Base-by-base conservation (phyloP, 257 asterid species). In the Solanum paucissectum region DNA sequence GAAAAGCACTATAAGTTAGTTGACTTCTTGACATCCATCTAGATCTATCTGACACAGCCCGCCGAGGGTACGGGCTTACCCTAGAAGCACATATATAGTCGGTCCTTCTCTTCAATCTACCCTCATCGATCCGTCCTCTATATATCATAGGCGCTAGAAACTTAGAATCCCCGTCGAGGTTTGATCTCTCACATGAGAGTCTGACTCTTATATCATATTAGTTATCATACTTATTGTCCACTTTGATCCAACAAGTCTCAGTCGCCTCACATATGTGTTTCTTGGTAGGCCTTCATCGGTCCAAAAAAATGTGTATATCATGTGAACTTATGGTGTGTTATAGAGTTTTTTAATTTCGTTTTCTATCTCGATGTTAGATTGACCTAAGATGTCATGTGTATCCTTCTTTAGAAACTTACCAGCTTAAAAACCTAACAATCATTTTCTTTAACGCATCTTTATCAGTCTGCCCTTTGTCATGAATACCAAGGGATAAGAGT, bases 81-180 rank as follows among this genome's bases (percentile, higher is more conserved):
- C 21, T 27, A 68, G 37, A 68, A 68, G 36, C 75, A 66, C 34
- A 2, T 42, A 42, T 42, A 42, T 60, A 23, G 29, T 68, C 5
- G 2, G 6, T 71, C 40, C 0, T 29, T 68, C 75, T 68, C 16
- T 29, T 68, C 0, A 23, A 68, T 60, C 69, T 0, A 23, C 32
- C 29, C 69, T 60, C 29, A 5, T 4, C 6, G 6, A 12, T 9
- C 6, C 2, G 6, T 3, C 37, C 23, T 68, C 1, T 2, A 34
- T 44, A 44, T 44, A 44, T 68, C 21, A 27, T 25, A 5, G 3
- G 36, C 36, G 5, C 10, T 68, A 27, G 20, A 0, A 27, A 12
- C 34, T 1, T 13, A 25, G 34, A 11, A 6, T 64, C 1, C 2
- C 0, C 1, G 2, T 5, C 6, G 4, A 64, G 9, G 16, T 5